Base-by-base conservation (phyloP, 2,329 filamentous ascomycete genomes). In the Clarireedia homoeocarpa region DNA sequence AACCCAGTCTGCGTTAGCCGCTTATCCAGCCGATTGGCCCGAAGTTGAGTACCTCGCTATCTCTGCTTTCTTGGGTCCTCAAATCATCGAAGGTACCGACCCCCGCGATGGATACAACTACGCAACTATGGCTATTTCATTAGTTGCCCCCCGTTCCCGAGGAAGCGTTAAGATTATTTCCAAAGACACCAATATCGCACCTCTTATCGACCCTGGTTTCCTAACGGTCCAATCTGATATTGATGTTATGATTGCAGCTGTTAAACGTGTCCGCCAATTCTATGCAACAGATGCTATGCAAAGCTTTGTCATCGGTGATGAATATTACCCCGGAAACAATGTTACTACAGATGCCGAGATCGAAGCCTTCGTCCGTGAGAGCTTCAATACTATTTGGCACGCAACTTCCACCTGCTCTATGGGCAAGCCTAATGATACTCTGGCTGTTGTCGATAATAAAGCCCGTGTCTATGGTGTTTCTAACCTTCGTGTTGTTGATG, bases 351-450 rank as follows among this genome's bases (percentile, higher is more conserved):
- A 67, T 59, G 64, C 42, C 2, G 46, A 67, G 48, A 63, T 67
- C 30, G 40, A 59, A 17, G 51, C 53, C 6, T 53, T 57, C 54
- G 23, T 58, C 64, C 12, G 64, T 66, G 17, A 53, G 58, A 36
- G 70, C 71, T 14, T 72, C 24, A 52, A 53, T 3, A 55, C 55
- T 12, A 54, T 63, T 34, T 83, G 74, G 76, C 80, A 79, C 65
- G 81, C 75, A 73, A 77, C 72, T 0, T 78, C 79, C 0, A 85
- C 81, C 0, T 73, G 73, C 7, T 76, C 76, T 65, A 85, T 85
- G 81, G 81, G 81, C 0, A 73, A 67, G 55, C 6, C 55, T 0
- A 71, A 64, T 2, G 74, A 77, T n/a, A 24, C 52, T 4, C 71
- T 74, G 14, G 59, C 62, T 24, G 65, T 66, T 3, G 55, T 67